Evolutionary conservation across 1,139 yeast genomes (phyloP).

Genomic region (Blastobotrys apis): DNA sequence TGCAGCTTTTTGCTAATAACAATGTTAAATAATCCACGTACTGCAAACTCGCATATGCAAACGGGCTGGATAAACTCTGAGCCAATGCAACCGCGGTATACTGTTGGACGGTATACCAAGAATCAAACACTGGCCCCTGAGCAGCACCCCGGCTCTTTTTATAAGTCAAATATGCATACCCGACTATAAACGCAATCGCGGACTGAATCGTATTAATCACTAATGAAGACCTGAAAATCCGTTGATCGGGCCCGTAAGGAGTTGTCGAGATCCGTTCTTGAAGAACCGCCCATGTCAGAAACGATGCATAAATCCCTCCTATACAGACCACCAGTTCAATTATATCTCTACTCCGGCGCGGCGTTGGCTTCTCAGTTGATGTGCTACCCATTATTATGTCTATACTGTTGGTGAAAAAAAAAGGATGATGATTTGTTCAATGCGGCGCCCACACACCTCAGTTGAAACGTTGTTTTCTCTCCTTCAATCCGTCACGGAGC

Average conservation of each 20-base stretch:
- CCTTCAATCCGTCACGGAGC: no score
- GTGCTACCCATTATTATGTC: no score
- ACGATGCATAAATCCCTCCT: conserved; percentile 74
- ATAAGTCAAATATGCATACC: conserved; percentile 52
- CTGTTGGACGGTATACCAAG: conserved; percentile 36
- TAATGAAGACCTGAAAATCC: conserved; percentile 67
- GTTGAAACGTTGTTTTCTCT: no score
- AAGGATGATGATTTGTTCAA: no score
- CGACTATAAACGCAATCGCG: conserved; percentile 63
- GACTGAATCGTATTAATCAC: conserved; percentile 74
- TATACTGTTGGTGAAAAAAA: no score
- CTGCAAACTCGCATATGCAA: conserved; percentile 67
- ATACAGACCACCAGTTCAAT: conserved; percentile 49
- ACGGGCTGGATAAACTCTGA: conserved; percentile 77
- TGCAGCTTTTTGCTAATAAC: conserved; percentile 87
- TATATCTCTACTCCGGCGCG: not conserved
- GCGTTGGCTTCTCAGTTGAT: no score
- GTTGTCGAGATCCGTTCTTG: conserved; percentile 85
- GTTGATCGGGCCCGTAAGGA: conserved; percentile 60
- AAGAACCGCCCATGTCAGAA: conserved; percentile 83
- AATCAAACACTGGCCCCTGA: conserved; percentile 32
- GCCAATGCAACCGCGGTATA: conserved; percentile 67
- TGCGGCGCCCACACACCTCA: no score
- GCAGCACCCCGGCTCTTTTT: conserved; percentile 26
- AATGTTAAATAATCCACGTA: conserved; percentile 85